Conservation (phyloP, 257 asterid genomes). For the Voacanga thouarsii region DNA sequence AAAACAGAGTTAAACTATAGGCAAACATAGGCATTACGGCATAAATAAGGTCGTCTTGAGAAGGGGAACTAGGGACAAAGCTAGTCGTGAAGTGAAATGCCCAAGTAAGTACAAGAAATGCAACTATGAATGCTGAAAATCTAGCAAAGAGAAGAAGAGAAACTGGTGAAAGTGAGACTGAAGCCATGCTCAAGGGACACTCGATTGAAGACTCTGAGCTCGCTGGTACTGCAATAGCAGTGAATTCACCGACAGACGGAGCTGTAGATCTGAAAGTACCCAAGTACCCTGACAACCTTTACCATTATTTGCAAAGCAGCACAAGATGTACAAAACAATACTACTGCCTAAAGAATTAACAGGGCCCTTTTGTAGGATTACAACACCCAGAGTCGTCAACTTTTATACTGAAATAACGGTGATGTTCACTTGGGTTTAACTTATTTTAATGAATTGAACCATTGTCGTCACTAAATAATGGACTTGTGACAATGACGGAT, state of each 20-base stretch:
- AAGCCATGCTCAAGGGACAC: constrained; percentile 38
- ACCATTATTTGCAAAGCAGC: neutral
- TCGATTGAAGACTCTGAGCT: neutral
- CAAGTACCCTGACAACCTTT: neutral
- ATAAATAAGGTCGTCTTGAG: constrained; percentile 58
- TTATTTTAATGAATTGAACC: neutral
- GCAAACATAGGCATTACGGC: constrained; percentile 35
- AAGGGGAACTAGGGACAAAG: constrained; percentile 53
- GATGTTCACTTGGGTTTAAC: neutral
- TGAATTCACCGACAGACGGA: constrained; percentile 22
- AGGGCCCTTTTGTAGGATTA: neutral
- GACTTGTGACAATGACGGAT: neutral
- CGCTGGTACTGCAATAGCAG: neutral
- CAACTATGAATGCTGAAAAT: constrained; percentile 59
- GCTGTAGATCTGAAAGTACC: constrained; percentile 5
- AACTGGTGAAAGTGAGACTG: constrained; percentile 29
- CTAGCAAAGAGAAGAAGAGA: constrained; percentile 52
- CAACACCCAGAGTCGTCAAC: neutral
- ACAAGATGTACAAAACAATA: neutral
- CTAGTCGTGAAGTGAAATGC: constrained; percentile 64
- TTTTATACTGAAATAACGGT: neutral
- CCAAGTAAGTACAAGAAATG: constrained; percentile 69
- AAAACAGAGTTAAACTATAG: neutral
- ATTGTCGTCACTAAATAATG: neutral
- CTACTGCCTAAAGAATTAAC: neutral